Evolutionary conservation across 2,329 filamentous ascomycete genomes (phyloP), one percentile per base, ranked within the genome.

Genomic region (Furcasterigmium sp.): DNA sequence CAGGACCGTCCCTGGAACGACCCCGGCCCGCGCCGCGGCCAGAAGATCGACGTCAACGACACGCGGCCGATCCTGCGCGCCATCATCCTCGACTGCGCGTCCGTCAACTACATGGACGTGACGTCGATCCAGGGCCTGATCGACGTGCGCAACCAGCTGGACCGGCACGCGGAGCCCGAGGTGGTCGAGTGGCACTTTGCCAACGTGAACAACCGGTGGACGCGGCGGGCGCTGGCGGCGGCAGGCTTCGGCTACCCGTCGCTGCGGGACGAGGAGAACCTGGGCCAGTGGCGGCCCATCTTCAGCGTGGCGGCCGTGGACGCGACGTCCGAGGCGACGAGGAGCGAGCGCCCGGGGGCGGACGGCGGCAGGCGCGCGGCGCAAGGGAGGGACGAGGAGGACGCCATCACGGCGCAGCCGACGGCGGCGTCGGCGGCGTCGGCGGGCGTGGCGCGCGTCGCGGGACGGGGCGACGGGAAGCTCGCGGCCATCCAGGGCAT

Each of bases 51-150:
- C 17, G 49, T 58, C 39, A 56, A 56, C n/a, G 62, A 67, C 41
- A 53, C 54, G 11, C 61, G 70, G 1, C 76, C 77, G 0, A 58
- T 67, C 10, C 63, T 81, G 14, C 68, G 68, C 5, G 76, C 78
- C 5, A 51, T 83, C 8, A 65, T 82, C 9, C 63, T 82, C 3
- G 79, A 82, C 58, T 79, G 76, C 53, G 72, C 73, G 0, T 67
- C 75, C 2, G 73, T 82, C 37, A 76, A 78, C 52, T 68, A 70
- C 44, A 61, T 82, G 21, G 79, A 83, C 46, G 68, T 78, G 8
- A 81, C 78, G 0, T 73, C 74, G 3, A 58, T 80, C 0, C 77
- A 82, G 51, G 73, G 73, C 1, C 61, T 83, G 10, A 64, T 79
- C 37, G 76, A 81, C 51, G 58, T 78, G 11, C 69, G 76, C 32